Conservation (phyloP, 345 rosid genomes). For the Salix udensis region DNA sequence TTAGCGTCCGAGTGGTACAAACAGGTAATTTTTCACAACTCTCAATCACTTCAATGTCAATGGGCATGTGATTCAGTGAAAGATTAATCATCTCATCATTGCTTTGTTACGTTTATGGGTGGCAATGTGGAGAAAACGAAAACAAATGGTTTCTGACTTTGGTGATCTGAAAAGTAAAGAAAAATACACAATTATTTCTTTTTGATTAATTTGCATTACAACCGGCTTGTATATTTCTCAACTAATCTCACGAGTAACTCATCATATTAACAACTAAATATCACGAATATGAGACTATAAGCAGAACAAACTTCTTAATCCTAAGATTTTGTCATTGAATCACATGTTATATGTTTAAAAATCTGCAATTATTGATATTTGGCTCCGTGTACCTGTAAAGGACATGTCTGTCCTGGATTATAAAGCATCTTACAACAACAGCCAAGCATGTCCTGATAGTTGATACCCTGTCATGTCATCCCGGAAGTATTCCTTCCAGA, state of each 20-base stretch:
- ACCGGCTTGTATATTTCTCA: rapidly evolving
- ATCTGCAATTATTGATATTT: neutral
- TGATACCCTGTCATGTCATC: constrained; percentile 17
- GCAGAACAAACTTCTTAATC: no score
- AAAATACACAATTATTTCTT: neutral
- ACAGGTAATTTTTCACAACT: neutral
- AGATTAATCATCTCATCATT: constrained; percentile 6
- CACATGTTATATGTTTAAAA: neutral
- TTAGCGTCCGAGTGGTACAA: constrained; percentile 3
- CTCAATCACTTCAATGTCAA: neutral
- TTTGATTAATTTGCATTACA: no score
- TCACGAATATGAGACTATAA: no score
- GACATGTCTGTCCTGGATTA: constrained; percentile 20
- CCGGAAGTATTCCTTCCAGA: constrained; percentile 22
- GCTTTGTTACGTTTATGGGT: neutral
- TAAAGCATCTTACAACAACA: constrained; percentile 8
- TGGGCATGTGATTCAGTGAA: neutral
- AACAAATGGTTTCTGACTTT: constrained; percentile 8
- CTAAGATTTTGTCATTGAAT: no score
- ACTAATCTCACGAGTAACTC: rapidly evolving
- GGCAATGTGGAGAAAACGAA: neutral
- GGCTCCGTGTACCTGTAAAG: constrained; percentile 2
- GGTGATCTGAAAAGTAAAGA: neutral
- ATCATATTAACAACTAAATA: no score
- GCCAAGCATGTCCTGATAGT: constrained; percentile 9